A percentile compares a stretch with the other conserved stretches of the same genome.
Evolutionary conservation across 176 grass and related monocot genomes (phyloP).

Genomic region (Triticum dicoccoides): DNA sequence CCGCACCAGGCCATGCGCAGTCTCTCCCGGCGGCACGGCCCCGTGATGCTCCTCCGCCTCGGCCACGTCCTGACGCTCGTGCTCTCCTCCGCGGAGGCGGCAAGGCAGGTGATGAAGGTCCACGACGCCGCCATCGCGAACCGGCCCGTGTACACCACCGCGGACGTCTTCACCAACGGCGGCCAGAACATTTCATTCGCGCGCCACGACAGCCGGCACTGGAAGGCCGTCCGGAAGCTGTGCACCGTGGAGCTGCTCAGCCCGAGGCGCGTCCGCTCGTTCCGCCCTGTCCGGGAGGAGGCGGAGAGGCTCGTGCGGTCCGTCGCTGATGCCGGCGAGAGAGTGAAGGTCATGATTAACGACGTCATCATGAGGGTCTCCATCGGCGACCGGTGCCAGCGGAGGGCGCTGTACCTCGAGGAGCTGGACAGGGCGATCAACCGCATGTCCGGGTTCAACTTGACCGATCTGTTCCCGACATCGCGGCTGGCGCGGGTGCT

Average conservation of each 20-base stretch:
- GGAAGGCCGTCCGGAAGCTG: conserved; percentile 48
- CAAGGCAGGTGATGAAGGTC: conserved; percentile 50
- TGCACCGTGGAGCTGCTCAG: conserved; percentile 17
- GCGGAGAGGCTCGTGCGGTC: conserved; percentile 1
- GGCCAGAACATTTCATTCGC: conserved; percentile 34
- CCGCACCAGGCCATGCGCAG: conserved; percentile 51
- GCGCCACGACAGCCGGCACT: conserved; percentile 23
- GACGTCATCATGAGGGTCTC: not conserved
- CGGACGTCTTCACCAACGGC: conserved; percentile 28
- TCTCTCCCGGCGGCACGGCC: conserved; percentile 27
- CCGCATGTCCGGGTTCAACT: conserved; percentile 29
- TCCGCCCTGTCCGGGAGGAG: conserved; percentile 13
- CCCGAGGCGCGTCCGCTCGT: no score
- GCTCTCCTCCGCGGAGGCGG: conserved; percentile 41
- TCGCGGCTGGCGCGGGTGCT: not conserved
- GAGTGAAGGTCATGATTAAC: not conserved
- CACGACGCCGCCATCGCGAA: conserved; percentile 44
- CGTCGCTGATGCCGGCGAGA: not conserved
- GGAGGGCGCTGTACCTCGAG: not conserved
- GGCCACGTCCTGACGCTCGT: conserved; percentile 50
- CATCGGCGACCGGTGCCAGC: not conserved
- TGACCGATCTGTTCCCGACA: conserved; percentile 26
- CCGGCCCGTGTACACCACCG: conserved; percentile 25
- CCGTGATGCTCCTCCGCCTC: not conserved
- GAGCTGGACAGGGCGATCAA: not conserved